Evolutionary conservation across 345 rosid species (phyloP).

Genomic region (Bruguiera sexangula): DNA sequence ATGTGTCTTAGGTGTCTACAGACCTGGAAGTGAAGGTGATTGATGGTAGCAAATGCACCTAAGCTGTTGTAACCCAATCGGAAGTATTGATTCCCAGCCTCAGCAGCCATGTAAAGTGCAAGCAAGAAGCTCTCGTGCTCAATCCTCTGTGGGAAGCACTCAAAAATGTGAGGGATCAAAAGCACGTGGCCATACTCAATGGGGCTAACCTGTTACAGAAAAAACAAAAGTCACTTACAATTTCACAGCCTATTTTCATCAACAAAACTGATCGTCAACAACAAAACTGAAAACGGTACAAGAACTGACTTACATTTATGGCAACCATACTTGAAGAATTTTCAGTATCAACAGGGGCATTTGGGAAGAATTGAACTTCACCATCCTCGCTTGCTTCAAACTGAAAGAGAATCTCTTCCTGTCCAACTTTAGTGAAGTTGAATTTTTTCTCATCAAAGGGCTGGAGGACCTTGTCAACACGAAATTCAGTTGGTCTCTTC

Average conservation of each 20-base stretch:
- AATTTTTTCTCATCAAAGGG: constrained; percentile 89
- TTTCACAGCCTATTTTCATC: background rate
- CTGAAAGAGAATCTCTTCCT: constrained; percentile 95
- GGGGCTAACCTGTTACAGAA: constrained; percentile 74
- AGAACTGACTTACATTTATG: constrained; percentile 55
- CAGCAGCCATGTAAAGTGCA: constrained; percentile 76
- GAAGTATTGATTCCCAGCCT: constrained; percentile 77
- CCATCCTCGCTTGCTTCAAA: constrained; percentile 77
- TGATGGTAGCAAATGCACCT: constrained; percentile 97
- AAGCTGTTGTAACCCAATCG: constrained; percentile 94
- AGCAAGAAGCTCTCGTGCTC: constrained; percentile 81
- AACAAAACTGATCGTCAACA: background rate
- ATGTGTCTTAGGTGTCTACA: no score
- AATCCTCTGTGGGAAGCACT: constrained; percentile 93
- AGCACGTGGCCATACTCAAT: constrained; percentile 96
- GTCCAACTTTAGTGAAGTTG: constrained; percentile 91
- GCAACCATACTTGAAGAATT: constrained; percentile 88
- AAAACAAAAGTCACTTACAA: background rate
- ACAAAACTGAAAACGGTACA: background rate
- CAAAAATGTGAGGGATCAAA: constrained; percentile 76
- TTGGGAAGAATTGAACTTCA: constrained; percentile 54
- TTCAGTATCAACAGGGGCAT: constrained; percentile 59
- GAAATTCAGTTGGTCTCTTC: constrained; percentile 96
- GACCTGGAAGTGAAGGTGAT: constrained; percentile 99
- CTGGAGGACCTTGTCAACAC: constrained; percentile 87